These are phyloP conservation scores for Cryptococcus wingfieldii DNA, from an alignment of 1,284 basidiomycete species.

Conservation along the genomic window DNA sequence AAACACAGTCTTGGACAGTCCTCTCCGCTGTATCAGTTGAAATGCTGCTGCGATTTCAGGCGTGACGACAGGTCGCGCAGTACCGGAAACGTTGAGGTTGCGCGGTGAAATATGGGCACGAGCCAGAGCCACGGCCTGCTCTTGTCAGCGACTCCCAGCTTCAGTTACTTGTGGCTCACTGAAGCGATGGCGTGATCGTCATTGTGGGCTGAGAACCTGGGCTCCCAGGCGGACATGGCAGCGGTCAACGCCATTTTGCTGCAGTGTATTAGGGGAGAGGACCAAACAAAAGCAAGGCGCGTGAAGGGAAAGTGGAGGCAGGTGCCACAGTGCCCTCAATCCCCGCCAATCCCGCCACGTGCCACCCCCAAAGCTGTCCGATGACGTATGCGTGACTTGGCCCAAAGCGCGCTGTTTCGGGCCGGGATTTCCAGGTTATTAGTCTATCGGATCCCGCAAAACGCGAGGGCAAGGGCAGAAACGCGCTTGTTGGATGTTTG, in stretches of 20 bases:
- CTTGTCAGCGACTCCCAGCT: slow-evolving; percentile 12
- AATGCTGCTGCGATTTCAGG: slow-evolving; percentile 28
- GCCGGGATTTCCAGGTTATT: not conserved
- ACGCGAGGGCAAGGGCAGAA: not conserved
- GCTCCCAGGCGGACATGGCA: not conserved
- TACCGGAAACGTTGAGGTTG: slow-evolving; percentile 12
- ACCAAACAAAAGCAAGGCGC: too few relatives aligned
- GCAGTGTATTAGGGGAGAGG: too few relatives aligned
- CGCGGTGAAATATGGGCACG: slow-evolving; percentile 1
- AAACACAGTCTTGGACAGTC: slow-evolving; percentile 17
- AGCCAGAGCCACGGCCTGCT: too few relatives aligned
- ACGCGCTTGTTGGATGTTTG: not conserved
- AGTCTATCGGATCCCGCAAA: not conserved
- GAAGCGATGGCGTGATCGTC: slow-evolving; percentile 24
- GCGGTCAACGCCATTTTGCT: too few relatives aligned
- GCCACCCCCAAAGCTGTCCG: too few relatives aligned
- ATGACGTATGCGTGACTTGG: too few relatives aligned
- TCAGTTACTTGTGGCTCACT: slow-evolving; percentile 22
- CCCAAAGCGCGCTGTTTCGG: not conserved
- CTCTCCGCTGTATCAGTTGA: slow-evolving; percentile 10
- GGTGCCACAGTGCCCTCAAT: too few relatives aligned
- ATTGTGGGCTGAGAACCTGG: not conserved
- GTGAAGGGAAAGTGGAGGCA: too few relatives aligned
- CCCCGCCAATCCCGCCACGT: too few relatives aligned
- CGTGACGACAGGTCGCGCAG: slow-evolving; percentile 13